Base-by-base conservation (phyloP, 768 basidiomycete species). In the Kwoniella mangroviensis region DNA sequence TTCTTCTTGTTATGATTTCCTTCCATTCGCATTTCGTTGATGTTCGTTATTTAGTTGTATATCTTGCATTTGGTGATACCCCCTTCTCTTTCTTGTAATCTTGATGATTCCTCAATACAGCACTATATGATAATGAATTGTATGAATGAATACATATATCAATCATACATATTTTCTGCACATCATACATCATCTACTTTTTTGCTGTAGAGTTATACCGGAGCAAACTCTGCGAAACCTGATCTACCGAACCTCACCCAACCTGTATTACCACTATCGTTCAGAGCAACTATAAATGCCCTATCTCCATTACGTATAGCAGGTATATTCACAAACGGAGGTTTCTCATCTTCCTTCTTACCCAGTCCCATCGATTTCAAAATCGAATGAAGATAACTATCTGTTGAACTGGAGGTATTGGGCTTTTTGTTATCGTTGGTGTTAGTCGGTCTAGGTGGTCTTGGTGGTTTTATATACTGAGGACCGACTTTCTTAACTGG, bases 271-370 rank as follows among this genome's bases (percentile, higher is more conserved):
- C 95, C 93, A 2, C 89, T 87, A 83, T 97, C 94, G 4, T 95
- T 94, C 2, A 88, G 92, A 1, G 94, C 95, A 58, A 98, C 87
- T 42, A 98, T 86, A 63, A 95, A 85, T 10, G 86, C 90, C 79
- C 92, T 92, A 80, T 90, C 92, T 0, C 96, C 96, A 34, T 88
- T 88, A 74, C 95, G 92, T 70, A 98, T 85, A 4, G 88, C 87
- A 71, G 89, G 87, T 77, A 96, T 95, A 74, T 94, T 90, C 24
- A 75, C 60, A 61, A 63, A 51, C 34, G 67, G 63, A 56, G 55
- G 24, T 24, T 52, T 19, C 15, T 53, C 26, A 60, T 41, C 21
- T 42, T 57, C 67, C 42, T 57, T 28, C n/a, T 41, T 57, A 22
- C 65, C 43, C 21, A 66, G n/a, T 28, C 56, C 41, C 4, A 65